Base-by-base conservation (phyloP, 202 grass and related monocot genomes). In the Miscanthus sacchariflorus region DNA sequence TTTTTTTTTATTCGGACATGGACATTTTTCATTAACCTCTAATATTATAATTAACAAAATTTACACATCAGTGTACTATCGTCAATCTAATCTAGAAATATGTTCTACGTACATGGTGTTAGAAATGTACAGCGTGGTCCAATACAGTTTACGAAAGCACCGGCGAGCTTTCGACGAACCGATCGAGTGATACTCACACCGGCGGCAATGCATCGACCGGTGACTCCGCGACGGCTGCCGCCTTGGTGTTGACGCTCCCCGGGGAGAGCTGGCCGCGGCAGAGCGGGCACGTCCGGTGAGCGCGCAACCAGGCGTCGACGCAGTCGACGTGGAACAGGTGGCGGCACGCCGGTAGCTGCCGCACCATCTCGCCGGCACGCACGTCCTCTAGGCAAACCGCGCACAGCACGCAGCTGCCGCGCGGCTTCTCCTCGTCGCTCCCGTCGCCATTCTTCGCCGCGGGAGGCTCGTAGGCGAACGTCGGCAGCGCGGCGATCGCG, bases 261-360 rank as follows among this genome's bases (percentile, higher is more conserved):
- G 10, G 30, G 25, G 40, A 8, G 28, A 91, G 70, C 12, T 91
- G 72, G 82, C 82, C 27, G 28, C 90, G 90, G 74, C 87, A 94
- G 24, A 90, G 72, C 44, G 88, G 93, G 88, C 90, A 94, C 1
- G 87, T 92, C 74, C 68, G 65, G 85, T 88, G 87, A 19, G 67
- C 65, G 68, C 52, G 42, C 25, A 94, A 69, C 93, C 90, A 94
- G 30, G 50, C 33, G 85, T 94, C 93, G 87, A 94, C 85, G 87
- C 93, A 94, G 14, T 35, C 88, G 2, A 81, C 85, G 75, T 88
- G 90, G 83, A 95, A 95, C 27, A 88, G 43, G 82, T 95, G 93
- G 1, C 43, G 40, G 70, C 93, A 92, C 78, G 80, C 80, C 21
- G 93, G 93, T 17, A 95, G 82, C 68, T 48, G 78, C 63, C 85